Evolutionary conservation across 176 grass and related monocot species (phyloP).

Genomic region (Pharus latifolius): DNA sequence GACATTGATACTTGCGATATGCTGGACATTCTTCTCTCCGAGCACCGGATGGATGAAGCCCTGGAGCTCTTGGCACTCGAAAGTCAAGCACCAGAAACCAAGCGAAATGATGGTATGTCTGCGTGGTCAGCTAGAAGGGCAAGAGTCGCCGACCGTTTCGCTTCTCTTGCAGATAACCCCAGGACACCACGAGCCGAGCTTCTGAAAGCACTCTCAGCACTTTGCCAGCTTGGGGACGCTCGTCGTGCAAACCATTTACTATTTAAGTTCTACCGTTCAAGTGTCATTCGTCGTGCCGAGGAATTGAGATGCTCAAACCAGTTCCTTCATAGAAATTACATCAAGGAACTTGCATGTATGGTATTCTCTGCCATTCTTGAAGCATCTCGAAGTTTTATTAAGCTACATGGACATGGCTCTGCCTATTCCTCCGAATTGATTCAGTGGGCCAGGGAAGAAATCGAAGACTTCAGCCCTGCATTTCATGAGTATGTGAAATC

Average conservation of each 20-base stretch:
- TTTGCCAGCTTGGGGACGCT: slow-evolving; percentile 35
- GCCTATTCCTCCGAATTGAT: not conserved
- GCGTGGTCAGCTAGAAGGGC: slow-evolving; percentile 6
- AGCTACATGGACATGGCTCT: slow-evolving; percentile 12
- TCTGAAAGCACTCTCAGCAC: slow-evolving; percentile 19
- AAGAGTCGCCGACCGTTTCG: slow-evolving; percentile 17
- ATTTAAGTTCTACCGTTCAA: not conserved
- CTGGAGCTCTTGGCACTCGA: slow-evolving; percentile 15
- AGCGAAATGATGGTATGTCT: not conserved
- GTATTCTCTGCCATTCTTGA: slow-evolving; percentile 30
- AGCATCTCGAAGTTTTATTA: slow-evolving; percentile 17
- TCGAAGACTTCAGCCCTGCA: slow-evolving; percentile 15
- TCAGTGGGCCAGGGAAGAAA: slow-evolving; percentile 43
- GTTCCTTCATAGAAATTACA: not conserved
- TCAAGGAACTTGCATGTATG: slow-evolving; percentile 24
- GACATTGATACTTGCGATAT: not conserved
- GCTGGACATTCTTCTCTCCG: slow-evolving; percentile 29
- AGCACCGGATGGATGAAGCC: slow-evolving; percentile 34
- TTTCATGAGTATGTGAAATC: slow-evolving; percentile 25
- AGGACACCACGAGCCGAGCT: slow-evolving; percentile 32
- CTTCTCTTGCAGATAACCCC: slow-evolving; percentile 12
- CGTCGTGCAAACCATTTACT: slow-evolving; percentile 20
- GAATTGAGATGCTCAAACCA: slow-evolving; percentile 1
- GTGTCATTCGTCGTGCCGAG: not conserved
- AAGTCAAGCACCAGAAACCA: not conserved